Evolutionary conservation across 768 basidiomycete species (phyloP), one percentile per base, ranked within the genome.

Genomic region (Lactarius akahatsu): DNA sequence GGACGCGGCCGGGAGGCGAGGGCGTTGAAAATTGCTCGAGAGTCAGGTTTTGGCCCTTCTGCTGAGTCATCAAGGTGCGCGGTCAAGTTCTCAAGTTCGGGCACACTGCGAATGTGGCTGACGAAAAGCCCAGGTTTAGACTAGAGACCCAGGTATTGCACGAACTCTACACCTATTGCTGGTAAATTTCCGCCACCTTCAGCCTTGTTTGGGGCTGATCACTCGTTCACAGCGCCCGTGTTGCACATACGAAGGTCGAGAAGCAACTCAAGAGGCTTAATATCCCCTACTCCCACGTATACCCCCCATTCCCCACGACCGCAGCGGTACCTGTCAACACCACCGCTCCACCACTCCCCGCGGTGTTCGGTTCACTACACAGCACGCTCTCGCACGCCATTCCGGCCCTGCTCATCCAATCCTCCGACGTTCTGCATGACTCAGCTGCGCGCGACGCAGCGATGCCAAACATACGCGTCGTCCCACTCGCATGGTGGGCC

Each of bases 401-500:
- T 9, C 94, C 94, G 0, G 89, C 87, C 1, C 80, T 96, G 3
- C 91, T 90, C 66, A 92, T 96, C 13, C 85, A 90, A 71, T 91
- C 94, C 0, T 81, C 85, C 20, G 86, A 94, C 71, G 90, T 96
- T 56, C 80, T 94, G 26, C 88, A 88, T 0, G 91, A 91, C 8
- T 90, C 88, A 2, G 90, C 91, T 4, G 94, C 93, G 4, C 91
- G 89, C 26, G 94, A 96, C 73, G 94, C 94, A 4, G 94, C 94
- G 5, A 92, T 94, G 91, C 88, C 92, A 8, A 94, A 92, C 72
- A 93, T 96, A 60, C 88, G 89, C 45, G 90, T 96, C 59, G 89
- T 93, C 69, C 91, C 93, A 9, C 80, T 93, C 18, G 89, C 93
- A 68, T 96, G 94, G 94, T 96, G 94, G 94, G 89, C 88, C 4